Evolutionary conservation across 768 basidiomycete species (phyloP), one percentile per base, ranked within the genome.

Genomic region (Cytidiella melzeri): DNA sequence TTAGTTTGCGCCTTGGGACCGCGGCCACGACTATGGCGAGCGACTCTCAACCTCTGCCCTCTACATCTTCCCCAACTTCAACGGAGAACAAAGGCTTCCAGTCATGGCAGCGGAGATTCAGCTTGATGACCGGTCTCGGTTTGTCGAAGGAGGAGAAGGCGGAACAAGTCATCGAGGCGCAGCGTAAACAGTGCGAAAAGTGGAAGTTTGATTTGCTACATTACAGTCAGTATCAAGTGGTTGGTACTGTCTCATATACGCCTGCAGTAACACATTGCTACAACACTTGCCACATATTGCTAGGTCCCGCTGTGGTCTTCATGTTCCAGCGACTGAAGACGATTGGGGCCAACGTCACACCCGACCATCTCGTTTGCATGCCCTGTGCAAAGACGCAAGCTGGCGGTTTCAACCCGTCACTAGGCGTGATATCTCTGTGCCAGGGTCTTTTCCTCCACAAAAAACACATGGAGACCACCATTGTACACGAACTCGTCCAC

Each of bases 401-500:
- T 3, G 96, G 94, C 7, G 95, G 93, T 0, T 96, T 93, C 64
- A 74, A 69, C 25, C 84, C 89, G 1, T 78, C 86, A 3, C 77
- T 80, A 12, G 87, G 89, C 13, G 86, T 84, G 3, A 80, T 97
- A 21, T 67, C 92, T 5, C 71, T 99, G 2, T 99, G 95, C 62
- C 82, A 92, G 53, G 87, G 92, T 40, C 77, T 84, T 42, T 87
- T 93, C 58, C 76, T 82, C 64, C 79, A 73, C 64, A 84, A 90
- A 62, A 77, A 76, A 28, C 92, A 96, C 58, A 85, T 94, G 87
- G 93, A 98, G 66, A 81, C 91, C 60, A 95, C 94, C 25, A 71
- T 99, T 27, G 77, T 87, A 19, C 96, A 99, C 61, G 96, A 99
- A 64, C 78, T 98, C 41, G 69, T 98, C 21, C 96, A 98, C 62